Conservation (phyloP, 2,329 filamentous ascomycete species). For the Xylariaceae sp. region DNA sequence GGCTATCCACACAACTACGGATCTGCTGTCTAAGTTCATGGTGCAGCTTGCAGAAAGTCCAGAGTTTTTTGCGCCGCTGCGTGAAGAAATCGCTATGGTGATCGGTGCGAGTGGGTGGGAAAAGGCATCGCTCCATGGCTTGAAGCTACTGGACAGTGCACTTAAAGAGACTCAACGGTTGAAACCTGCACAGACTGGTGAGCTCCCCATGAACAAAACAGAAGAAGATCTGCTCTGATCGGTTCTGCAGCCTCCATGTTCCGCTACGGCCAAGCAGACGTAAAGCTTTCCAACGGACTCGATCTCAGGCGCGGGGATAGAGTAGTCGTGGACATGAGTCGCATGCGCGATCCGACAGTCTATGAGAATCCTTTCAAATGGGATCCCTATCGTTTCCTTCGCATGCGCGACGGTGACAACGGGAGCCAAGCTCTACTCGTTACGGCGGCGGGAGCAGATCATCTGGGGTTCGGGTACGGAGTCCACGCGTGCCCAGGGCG, state of each 20-base stretch:
- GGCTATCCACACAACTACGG: conserved; percentile 38
- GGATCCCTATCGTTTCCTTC: conserved; percentile 16
- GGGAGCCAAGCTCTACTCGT: conserved; percentile 26
- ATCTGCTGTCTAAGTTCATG: conserved; percentile 33
- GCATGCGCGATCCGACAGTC: conserved; percentile 12
- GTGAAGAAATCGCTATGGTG: conserved; percentile 40
- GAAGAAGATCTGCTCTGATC: background rate
- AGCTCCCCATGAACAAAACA: conserved; percentile 4
- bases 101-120: conserved; percentile 11
- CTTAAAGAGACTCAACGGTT: conserved; percentile 34
- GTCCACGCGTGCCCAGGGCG: conserved; percentile 27
- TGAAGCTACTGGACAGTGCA: conserved; percentile 34
- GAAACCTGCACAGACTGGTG: conserved; percentile 23
- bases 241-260: conserved; percentile 11
- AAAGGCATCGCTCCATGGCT: conserved; percentile 22
- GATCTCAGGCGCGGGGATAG: conserved; percentile 11
- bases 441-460: conserved; percentile 21
- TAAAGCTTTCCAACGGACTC: conserved; percentile 15
- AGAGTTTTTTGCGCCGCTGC: conserved; percentile 40
- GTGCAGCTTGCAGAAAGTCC: conserved; percentile 40
- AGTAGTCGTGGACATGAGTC: conserved; percentile 20
- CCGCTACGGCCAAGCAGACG: conserved; percentile 7
- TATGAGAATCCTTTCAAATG: conserved; percentile 17
- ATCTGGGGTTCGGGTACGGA: conserved; percentile 35
- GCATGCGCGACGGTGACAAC: conserved; percentile 12